Evolutionary conservation across 2,329 filamentous ascomycete species (phyloP), one percentile per base, ranked within the genome.

Genomic region (Alternaria metachromatica): DNA sequence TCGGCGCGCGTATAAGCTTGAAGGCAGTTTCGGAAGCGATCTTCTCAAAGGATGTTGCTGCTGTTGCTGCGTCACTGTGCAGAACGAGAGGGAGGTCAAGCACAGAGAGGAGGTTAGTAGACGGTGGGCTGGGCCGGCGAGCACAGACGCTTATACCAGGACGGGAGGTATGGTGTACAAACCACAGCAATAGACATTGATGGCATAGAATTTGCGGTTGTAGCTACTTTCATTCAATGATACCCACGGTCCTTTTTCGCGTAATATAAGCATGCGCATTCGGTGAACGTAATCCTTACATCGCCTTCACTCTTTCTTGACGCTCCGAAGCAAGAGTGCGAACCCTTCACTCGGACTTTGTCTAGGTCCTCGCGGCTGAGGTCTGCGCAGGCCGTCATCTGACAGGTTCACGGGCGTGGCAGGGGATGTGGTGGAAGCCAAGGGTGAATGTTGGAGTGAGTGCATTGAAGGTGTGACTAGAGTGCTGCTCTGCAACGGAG

Each of bases 71-170:
- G 74, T 78, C 10, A 72, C 78, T 1, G 79, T 84, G 56, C 81
- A 83, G 67, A 81, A 81, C 64, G 83, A 85, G 70, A 74, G 81
- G 33, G 83, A 85, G 67, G 73, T 85, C 5, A 75, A 76, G 54
- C 74, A 73, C 11, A 73, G 83, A 56, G 82, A 85, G 69, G 81
- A 87, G 64, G 73, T 66, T 30, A 68, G 65, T 46, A 74, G 78
- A 60, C 63, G 76, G 30, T 80, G 72, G 73, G 80, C 80, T 1
- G 80, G 80, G 2, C 80, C 80, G 18, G 79, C 76, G 18, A 73
- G 74, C 53, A 67, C 70, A 18, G 69, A 77, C 28, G 73, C 72
- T 23, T 81, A 81, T 68, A 69, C 62, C 8, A 69, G 72, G 41
- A 63, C 62, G 33, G 69, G 59, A 9, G 70, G 71, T 50, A 81